Conservation (phyloP, 257 asterid genomes). For the Solanum corneliomulleri region DNA sequence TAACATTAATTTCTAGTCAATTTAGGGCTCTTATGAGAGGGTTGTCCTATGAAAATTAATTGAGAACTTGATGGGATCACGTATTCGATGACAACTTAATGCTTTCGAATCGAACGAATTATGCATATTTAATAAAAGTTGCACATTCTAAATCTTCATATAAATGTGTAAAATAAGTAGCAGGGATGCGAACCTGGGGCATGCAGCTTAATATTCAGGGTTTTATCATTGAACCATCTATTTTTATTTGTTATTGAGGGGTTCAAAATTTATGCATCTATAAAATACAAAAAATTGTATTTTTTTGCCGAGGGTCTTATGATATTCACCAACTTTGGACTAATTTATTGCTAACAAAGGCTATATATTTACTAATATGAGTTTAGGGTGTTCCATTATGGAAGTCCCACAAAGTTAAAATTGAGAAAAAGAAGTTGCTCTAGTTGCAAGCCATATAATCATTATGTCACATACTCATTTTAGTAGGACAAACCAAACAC, state of each 20-base stretch:
- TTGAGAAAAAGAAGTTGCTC: neutral
- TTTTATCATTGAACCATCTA: too few species aligned
- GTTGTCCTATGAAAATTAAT: neutral
- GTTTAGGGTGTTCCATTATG: neutral
- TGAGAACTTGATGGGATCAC: neutral
- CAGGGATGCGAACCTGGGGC: too few species aligned
- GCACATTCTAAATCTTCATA: neutral
- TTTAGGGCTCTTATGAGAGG: neutral
- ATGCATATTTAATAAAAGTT: neutral
- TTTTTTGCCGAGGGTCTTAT: too few species aligned
- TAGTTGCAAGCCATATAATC: neutral
- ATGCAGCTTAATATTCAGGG: too few species aligned
- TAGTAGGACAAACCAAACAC: neutral
- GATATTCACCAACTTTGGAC: neutral
- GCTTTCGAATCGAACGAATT: neutral
- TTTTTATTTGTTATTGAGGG: too few species aligned
- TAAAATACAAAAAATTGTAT: too few species aligned
- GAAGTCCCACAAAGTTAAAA: neutral
- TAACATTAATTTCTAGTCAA: neutral
- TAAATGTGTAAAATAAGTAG: too few species aligned
- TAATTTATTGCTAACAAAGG: neutral
- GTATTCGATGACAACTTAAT: neutral
- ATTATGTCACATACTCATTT: neutral
- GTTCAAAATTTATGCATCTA: too few species aligned
- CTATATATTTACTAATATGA: neutral